Evolutionary conservation across 306 rosid genomes (phyloP).

Genomic region (Vachellia collinsii): DNA sequence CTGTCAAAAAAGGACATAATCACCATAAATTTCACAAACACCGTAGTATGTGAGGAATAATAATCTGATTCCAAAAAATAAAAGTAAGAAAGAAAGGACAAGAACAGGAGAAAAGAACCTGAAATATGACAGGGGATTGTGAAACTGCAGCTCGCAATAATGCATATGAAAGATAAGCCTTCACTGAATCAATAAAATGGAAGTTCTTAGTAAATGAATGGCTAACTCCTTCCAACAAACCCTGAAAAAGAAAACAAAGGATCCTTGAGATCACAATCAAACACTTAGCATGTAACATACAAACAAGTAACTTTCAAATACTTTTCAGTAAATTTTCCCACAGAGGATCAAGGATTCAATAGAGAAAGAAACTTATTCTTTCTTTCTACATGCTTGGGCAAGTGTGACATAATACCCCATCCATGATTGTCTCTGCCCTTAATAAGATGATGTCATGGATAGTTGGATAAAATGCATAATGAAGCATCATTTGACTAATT

Average conservation of each 20-base stretch:
- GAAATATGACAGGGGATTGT: slow-evolving; percentile 91
- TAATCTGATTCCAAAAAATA: slow-evolving; percentile 18
- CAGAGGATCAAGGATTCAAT: not conserved
- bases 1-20: slow-evolving; percentile 60
- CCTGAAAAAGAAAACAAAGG: slow-evolving; percentile 57
- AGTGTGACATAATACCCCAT: not conserved
- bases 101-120: slow-evolving; percentile 62
- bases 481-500: slow-evolving; percentile 1
- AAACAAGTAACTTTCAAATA: slow-evolving; percentile 24
- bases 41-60: slow-evolving; percentile 27
- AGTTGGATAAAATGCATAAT: not conserved
- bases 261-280: slow-evolving; percentile 4
- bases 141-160: slow-evolving; percentile 94
- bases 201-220: slow-evolving; percentile 91
- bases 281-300: not conserved
- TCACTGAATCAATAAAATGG: slow-evolving; percentile 99
- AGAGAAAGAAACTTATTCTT: not conserved
- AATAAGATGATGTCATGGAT: not conserved
- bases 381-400: not conserved
- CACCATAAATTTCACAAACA: slow-evolving; percentile 31
- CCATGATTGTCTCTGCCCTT: not conserved
- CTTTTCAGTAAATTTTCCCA: not conserved
- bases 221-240: slow-evolving; percentile 96
- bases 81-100: not conserved
- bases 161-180: slow-evolving; percentile 98